Evolutionary conservation across 129 eudicot genomes (phyloP).

Genomic region (Flaveria robusta): DNA sequence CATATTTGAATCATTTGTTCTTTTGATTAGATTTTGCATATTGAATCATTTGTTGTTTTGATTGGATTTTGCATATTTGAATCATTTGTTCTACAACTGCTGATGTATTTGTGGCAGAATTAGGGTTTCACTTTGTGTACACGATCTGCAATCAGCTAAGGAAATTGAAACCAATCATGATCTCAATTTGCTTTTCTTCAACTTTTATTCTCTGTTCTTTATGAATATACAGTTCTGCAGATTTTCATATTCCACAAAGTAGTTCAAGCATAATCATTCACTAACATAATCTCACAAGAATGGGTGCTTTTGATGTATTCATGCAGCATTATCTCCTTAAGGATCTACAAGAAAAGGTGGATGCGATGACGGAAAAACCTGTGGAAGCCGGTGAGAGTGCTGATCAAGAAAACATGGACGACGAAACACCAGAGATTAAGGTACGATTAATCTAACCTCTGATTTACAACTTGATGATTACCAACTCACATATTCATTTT

Average conservation of each 20-base stretch:
- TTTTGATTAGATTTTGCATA: background rate
- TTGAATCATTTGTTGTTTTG: no score
- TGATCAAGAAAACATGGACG: constrained; percentile 28
- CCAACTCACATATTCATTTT: background rate
- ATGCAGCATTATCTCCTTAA: constrained; percentile 67
- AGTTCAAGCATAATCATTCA: no score
- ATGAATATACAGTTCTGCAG: background rate
- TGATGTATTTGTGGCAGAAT: no score
- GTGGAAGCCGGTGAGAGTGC: constrained; percentile 36
- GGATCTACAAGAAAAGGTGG: constrained; percentile 41
- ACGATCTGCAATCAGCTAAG: background rate
- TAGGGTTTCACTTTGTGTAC: background rate
- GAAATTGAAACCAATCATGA: background rate
- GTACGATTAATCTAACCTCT: constrained; percentile 34
- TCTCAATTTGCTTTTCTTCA: background rate
- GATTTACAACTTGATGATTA: background rate
- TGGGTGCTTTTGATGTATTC: background rate
- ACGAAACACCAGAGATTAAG: constrained; percentile 61
- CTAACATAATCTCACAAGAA: no score
- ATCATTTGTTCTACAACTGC: no score
- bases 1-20: background rate
- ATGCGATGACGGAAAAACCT: background rate
- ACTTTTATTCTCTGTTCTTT: background rate
- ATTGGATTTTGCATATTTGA: background rate
- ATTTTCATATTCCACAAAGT: no score